Base-by-base conservation (phyloP, 2,329 filamentous ascomycete species). In the Fusarium sp. region DNA sequence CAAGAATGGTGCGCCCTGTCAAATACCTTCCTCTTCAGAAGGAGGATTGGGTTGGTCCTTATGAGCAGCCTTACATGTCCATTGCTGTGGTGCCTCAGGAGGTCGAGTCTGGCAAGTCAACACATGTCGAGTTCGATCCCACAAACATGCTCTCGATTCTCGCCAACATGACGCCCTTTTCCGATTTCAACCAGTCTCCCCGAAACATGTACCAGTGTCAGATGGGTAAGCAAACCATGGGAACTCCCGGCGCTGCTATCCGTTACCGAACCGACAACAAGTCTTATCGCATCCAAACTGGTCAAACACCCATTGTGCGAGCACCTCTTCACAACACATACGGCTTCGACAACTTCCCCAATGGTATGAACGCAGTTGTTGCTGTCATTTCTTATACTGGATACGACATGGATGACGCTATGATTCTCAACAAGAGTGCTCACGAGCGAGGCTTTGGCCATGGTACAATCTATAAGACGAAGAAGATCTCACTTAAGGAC, bases 191-290 rank as follows among this genome's bases (percentile, higher is more conserved):
- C 83, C 96, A 99, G 82, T 98, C 95, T 18, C 96, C 96, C 3
- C 89, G 96, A 88, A 99, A 99, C 84, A 98, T 98, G 95, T 99
- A 98, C 81, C 94, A 97, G 81, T 98, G 95, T 84, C 96, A 98
- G 86, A 98, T 98, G 96, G 94, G 94, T 84, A 99, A 99, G 82
- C 96, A 99, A 85, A 95, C 95, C 1, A 99, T 99, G 96, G 96
- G 96, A 81, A 98, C 96, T 29, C 94, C 95, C 7, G 95, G 93
- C 64, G 93, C 95, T 12, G 92, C 95, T 5, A 86, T 95, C 71
- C 88, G 90, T 64, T 93, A 97, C 83, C 91, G 96, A 79, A 97
- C 95, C 53, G 96, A 99, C 84, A 98, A 99, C 89, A 99, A 99
- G 85, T 90, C 93, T 76, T 99, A 99, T 83, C 91, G 93, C 71